These are phyloP conservation scores for Fraxinus quadrangulata DNA, from an alignment of 257 asterid genomes.

Conservation along the genomic window DNA sequence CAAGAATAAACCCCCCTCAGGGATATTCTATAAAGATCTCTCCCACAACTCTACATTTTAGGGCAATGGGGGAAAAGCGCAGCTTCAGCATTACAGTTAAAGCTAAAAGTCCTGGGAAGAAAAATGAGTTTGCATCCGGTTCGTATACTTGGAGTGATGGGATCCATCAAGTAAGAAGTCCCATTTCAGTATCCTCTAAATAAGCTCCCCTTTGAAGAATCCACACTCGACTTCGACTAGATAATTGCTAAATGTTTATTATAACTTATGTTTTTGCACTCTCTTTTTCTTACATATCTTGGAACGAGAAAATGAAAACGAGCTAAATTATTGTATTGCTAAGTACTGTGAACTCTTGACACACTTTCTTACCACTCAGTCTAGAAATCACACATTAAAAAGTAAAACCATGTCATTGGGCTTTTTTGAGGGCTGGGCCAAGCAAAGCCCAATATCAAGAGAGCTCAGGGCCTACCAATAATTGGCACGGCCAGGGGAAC, in stretches of 20 bases:
- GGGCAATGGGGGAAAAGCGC: constrained; percentile 32
- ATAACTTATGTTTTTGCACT: no score
- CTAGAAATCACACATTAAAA: no score
- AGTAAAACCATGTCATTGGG: no score
- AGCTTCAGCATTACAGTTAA: constrained; percentile 35
- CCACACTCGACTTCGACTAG: background rate
- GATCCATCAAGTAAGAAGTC: constrained; percentile 44
- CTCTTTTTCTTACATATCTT: no score
- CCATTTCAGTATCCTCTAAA: constrained; percentile 25
- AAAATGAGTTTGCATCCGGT: constrained; percentile 28
- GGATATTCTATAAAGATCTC: constrained; percentile 35
- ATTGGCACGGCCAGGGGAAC: no score
- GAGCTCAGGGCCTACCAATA: no score
- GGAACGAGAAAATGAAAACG: no score
- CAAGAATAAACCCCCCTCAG: constrained; percentile 25
- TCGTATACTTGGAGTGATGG: constrained; percentile 42
- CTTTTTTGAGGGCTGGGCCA: no score
- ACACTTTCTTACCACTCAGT: no score
- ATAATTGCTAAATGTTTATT: background rate
- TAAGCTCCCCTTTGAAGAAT: background rate
- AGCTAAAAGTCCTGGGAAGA: constrained; percentile 13
- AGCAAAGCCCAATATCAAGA: no score
- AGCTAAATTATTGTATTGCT: no score
- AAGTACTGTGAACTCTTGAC: no score
- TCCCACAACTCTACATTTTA: constrained; percentile 32